Percentiles rank a stretch among this genome's conserved stretches.
Evolutionary conservation across 1,284 basidiomycete genomes (phyloP).

Genomic region (Laetiporus sulphureus): DNA sequence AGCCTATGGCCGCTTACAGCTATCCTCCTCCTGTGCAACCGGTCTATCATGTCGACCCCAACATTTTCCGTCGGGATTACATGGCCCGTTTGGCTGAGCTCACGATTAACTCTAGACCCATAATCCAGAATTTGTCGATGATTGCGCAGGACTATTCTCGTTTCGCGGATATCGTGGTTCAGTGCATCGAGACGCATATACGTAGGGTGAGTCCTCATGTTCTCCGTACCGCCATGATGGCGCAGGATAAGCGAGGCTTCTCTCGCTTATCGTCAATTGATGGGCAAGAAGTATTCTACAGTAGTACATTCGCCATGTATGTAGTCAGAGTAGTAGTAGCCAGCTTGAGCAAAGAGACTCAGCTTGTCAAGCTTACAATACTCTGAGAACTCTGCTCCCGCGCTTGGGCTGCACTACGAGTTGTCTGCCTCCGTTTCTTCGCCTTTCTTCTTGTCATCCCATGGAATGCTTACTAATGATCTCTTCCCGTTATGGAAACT

Average conservation of each 20-base stretch:
- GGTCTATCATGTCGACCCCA: constrained; percentile 58
- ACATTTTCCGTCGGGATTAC: constrained; percentile 79
- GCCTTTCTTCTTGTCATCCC: constrained; percentile 24
- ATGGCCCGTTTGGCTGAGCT: constrained; percentile 74
- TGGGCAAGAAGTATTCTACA: constrained; percentile 3
- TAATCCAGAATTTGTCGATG: constrained; percentile 94
- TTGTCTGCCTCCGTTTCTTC: constrained; percentile 12
- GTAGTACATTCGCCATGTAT: constrained; percentile 17
- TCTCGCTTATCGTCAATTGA: too few species aligned
- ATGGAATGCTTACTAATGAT: constrained; percentile 60
- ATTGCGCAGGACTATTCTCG: constrained; percentile 85
- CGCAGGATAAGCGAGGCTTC: too few species aligned
- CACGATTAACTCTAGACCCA: constrained; percentile 92
- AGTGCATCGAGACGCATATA: constrained; percentile 87
- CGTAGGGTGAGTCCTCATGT: constrained; percentile 65
- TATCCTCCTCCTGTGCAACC: constrained; percentile 29
- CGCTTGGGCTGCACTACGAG: constrained; percentile 9
- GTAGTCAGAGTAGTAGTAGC: constrained; percentile 12
- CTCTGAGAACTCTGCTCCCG: constrained; percentile 12
- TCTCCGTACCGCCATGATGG: too few species aligned
- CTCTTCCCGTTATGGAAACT: constrained; percentile 26
- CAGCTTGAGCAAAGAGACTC: constrained; percentile 18
- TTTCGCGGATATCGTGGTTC: constrained; percentile 77
- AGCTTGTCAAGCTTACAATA: constrained; percentile 7
- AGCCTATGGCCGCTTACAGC: constrained; percentile 34